Evolutionary conservation across 352 stramenopile species (phyloP).

Genomic region (Bremia lactucae): DNA sequence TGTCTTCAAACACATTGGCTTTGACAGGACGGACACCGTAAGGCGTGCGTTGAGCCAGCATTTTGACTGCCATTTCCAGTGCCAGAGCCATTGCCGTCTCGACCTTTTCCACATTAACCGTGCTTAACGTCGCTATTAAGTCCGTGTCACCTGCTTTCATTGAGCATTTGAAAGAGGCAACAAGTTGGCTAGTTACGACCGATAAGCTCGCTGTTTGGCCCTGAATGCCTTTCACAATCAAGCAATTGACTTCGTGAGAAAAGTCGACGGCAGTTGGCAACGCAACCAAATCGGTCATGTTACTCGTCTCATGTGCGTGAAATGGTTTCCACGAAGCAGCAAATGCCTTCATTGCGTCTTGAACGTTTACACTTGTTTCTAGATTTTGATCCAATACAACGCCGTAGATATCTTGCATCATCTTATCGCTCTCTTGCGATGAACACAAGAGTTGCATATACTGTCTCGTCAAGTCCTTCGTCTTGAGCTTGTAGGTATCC

Average conservation of each 20-base stretch:
- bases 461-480: conserved; percentile 49
- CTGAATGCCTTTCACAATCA: conserved; percentile 44
- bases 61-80: conserved; percentile 84
- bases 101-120: conserved; percentile 4
- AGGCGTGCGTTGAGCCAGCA: conserved; percentile 63
- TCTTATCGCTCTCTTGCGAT: conserved; percentile 10
- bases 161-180: conserved; percentile 22
- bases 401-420: conserved; percentile 74
- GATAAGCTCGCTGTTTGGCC: conserved; percentile 30
- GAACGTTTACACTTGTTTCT: conserved; percentile 17
- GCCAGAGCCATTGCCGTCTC: conserved; percentile 17
- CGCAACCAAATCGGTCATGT: conserved; percentile 9
- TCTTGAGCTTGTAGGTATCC: conserved; percentile 64
- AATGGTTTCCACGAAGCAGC: conserved; percentile 21
- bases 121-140: conserved; percentile 1
- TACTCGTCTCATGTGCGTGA: conserved; percentile 4
- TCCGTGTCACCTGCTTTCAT: conserved; percentile 4
- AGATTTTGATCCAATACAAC: conserved; percentile 41
- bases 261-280: conserved; percentile 18
- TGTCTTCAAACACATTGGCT: conserved; percentile 77
- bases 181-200: conserved; percentile 22
- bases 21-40: conserved; percentile 59
- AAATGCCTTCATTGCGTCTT: conserved; percentile 9
- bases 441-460: conserved; percentile 29
- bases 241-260: conserved; percentile 33